Conservation (phyloP, 768 basidiomycete genomes). For the Mycena vulgaris region DNA sequence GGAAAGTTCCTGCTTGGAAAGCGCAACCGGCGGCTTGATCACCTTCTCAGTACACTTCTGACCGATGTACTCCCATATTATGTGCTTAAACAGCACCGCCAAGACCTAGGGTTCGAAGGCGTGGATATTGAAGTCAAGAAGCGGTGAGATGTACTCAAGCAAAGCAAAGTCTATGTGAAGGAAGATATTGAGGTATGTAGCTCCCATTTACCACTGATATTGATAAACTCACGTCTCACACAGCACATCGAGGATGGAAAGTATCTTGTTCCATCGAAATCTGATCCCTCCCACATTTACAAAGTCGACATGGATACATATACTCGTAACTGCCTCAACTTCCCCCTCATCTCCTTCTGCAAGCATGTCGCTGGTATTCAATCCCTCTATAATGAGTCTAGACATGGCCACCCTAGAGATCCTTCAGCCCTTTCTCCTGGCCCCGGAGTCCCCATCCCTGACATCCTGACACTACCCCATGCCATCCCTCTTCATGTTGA, state of each 20-base stretch:
- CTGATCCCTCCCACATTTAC: background rate
- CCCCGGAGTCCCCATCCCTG: background rate
- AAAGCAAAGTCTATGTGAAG: background rate
- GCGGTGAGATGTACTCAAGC: conserved; percentile 5
- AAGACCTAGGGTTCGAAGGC: conserved; percentile 42
- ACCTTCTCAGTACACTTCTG: conserved; percentile 40
- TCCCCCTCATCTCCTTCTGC: conserved; percentile 38
- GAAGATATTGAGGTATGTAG: conserved; percentile 12
- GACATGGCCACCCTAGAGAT: background rate
- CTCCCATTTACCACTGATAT: background rate
- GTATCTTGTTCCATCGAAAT: conserved; percentile 10
- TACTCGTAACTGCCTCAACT: conserved; percentile 24
- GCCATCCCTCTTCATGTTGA: background rate
- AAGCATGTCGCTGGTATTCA: conserved; percentile 41
- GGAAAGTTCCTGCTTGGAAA: conserved; percentile 42
- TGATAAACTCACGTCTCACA: background rate
- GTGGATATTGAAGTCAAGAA: conserved; percentile 37
- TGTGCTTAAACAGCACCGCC: conserved; percentile 31
- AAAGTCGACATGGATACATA: conserved; percentile 31
- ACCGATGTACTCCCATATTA: conserved; percentile 37
- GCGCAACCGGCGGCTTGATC: conserved; percentile 42
- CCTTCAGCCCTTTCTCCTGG: background rate
- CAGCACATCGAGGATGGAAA: background rate
- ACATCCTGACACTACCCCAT: background rate
- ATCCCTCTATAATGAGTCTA: background rate